phyloP scores from a whole-genome alignment of 2,329 filamentous ascomycete genomes.

The Trichoderma atroviride region DNA sequence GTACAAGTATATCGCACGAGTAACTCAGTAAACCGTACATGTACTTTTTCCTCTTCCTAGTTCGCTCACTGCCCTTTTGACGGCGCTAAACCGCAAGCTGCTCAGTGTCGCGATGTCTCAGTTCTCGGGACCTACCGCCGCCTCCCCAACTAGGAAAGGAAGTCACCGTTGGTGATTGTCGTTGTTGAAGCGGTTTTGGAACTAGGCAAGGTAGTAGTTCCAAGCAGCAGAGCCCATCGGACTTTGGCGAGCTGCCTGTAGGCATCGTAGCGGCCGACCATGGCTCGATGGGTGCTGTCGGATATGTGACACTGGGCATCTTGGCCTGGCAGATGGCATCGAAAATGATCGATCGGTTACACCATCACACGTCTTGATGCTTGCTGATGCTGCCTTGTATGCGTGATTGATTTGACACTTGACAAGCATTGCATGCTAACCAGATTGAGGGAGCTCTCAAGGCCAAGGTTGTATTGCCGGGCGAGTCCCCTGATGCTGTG shows the following conservation, averaged over 20 bases:
- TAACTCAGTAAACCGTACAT: neutral
- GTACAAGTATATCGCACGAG: neutral
- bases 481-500: too few species aligned
- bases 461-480: neutral
- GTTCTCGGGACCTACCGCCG: conserved; percentile 20
- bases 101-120: conserved; percentile 17
- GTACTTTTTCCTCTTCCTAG: neutral
- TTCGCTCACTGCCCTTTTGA: neutral
- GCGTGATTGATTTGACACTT: neutral
- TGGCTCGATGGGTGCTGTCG: neutral
- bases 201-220: too few species aligned
- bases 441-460: neutral
- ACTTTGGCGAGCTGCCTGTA: neutral
- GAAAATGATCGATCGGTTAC: neutral
- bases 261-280: neutral
- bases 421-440: neutral
- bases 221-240: neutral
- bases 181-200: neutral
- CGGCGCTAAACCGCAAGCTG: conserved; percentile 10
- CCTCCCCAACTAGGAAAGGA: neutral
- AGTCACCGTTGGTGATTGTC: conserved; percentile 1
- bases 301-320: neutral
- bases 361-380: neutral
- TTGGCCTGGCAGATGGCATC: neutral
- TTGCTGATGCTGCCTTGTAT: neutral